Base-by-base conservation (phyloP, 1,139 yeast species). In the Zygosaccharomyces sapae region DNA sequence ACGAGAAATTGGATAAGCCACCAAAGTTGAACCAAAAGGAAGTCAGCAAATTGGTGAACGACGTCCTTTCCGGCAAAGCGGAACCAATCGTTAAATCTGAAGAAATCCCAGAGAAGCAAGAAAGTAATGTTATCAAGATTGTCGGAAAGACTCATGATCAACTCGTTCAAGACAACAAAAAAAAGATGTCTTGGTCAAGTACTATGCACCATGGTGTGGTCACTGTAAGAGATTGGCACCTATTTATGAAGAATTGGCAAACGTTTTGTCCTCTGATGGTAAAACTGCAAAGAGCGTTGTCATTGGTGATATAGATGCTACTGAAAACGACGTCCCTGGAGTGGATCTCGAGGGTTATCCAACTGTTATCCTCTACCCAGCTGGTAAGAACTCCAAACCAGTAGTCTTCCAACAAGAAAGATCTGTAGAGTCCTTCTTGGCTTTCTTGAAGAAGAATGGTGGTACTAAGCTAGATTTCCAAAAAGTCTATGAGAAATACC, bases 161-260 rank as follows among this genome's bases (percentile, higher is more conserved):
- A 31, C 71, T 87, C 54, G 77, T 87, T 52, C 72, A 74, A 34
- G 90, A 89, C 64, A 71, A 74, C 44, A 68, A 76, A 50, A n/a
- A n/a, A 88, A 87, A 76, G 97, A 92, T 68, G 90, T 92, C 45
- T 74, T 92, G 58, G 90, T 92, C 58, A 88, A 90, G 75, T 90
- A 86, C 73, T 92, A 87, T 66, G 98, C 98, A 48, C 96, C 96
- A 71, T 92, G 98, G 98, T 90, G 98, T 75, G 97, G 97, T 44
- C 97, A 90, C 77, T 90, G 98, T 79, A 90, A 90, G 79, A 87
- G 79, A 71, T 77, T 90, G 70, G 96, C 96, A 50, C 98, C 98
- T 65, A 76, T 75, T 51, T 92, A 84, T 75, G 96, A 86, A 66
- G 94, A 88, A 67, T 79, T 92, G 59, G 97, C 89, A 49, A 81